A percentile compares a stretch with the other conserved stretches of the same genome.
Evolutionary conservation across 352 stramenopile genomes (phyloP).

Genomic region (Phytophthora crassamura): DNA sequence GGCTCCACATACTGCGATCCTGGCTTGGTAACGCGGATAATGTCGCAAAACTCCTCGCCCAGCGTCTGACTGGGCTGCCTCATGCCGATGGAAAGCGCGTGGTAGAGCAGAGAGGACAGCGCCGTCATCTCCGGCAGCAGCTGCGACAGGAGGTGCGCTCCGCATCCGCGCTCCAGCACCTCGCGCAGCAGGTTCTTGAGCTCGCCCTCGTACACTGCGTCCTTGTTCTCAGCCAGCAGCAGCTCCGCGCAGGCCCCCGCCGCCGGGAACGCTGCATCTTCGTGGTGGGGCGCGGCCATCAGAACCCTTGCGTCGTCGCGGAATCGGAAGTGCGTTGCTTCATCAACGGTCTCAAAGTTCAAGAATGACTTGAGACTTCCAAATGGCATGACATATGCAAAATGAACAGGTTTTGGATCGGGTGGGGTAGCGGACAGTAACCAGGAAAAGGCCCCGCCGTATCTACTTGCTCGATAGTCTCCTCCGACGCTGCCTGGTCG

Average conservation of each 20-base stretch:
- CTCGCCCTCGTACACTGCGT: slow-evolving; percentile 74
- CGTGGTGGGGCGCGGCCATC: not conserved
- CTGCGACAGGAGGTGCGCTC: slow-evolving; percentile 79
- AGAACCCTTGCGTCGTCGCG: not conserved
- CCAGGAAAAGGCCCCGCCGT: slow-evolving; percentile 16
- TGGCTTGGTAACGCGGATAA: slow-evolving; percentile 65
- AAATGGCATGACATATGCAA: slow-evolving; percentile 12
- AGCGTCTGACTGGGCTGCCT: slow-evolving; percentile 79
- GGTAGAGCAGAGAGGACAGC: slow-evolving; percentile 74
- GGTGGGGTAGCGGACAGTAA: slow-evolving; percentile 25
- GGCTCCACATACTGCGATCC: slow-evolving; percentile 22
- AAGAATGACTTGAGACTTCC: slow-evolving; percentile 3
- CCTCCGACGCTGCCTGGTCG: slow-evolving; percentile 17
- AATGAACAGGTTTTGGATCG: slow-evolving; percentile 16
- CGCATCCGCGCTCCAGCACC: slow-evolving; percentile 74
- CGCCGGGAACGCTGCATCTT: slow-evolving; percentile 51
- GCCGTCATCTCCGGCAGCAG: slow-evolving; percentile 75
- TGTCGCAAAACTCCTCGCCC: slow-evolving; percentile 89
- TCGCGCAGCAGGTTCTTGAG: slow-evolving; percentile 79
- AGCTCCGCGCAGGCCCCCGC: slow-evolving; percentile 78
- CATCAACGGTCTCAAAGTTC: slow-evolving; percentile 32
- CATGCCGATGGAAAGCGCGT: slow-evolving; percentile 58
- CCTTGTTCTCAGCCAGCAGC: slow-evolving; percentile 76
- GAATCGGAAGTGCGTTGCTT: slow-evolving; percentile 7
- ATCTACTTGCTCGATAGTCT: slow-evolving; percentile 17